Evolutionary conservation across 2,329 filamentous ascomycete species (phyloP).

Genomic region (Aspergillus calidoustus): DNA sequence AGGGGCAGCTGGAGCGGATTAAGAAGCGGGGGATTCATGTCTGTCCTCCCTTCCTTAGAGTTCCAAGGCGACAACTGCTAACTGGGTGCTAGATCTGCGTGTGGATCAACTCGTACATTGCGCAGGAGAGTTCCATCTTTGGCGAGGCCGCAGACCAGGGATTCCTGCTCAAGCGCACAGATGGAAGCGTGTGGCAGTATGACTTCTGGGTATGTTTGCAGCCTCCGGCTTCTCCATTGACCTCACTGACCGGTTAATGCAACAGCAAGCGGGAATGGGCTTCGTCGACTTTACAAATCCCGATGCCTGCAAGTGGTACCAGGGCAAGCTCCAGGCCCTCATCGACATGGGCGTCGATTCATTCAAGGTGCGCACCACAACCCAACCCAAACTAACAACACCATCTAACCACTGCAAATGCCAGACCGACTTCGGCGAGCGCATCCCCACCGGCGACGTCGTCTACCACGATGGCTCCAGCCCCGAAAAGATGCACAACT

Average conservation of each 20-base stretch:
- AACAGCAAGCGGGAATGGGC: conserved; percentile 17
- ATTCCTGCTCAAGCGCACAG: conserved; percentile 12
- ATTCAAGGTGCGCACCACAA: conserved; percentile 5
- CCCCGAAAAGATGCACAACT: conserved; percentile 19
- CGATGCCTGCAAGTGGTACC: conserved; percentile 18
- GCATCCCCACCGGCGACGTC: conserved; percentile 17
- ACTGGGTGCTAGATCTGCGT: conserved; percentile 11
- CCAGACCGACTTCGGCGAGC: conserved; percentile 18
- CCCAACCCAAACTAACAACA: background rate
- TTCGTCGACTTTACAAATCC: conserved; percentile 20
- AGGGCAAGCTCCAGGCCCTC: conserved; percentile 13
- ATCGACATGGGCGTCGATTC: conserved; percentile 18
- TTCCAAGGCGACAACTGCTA: background rate
- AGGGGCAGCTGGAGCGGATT: conserved; percentile 12
- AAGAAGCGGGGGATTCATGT: conserved; percentile 14
- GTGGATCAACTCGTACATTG: conserved; percentile 19
- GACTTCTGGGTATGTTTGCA: conserved; percentile 15
- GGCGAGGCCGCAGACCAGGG: conserved; percentile 17
- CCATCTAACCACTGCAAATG: background rate
- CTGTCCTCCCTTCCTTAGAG: background rate
- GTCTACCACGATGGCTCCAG: conserved; percentile 13
- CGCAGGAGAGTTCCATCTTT: conserved; percentile 15
- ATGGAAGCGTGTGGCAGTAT: conserved; percentile 19
- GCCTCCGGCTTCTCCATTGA: background rate
- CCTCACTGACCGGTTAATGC: background rate